A percentile compares a stretch with the other conserved stretches of the same genome.
Conservation (phyloP, 371 early-diverging fungal genomes). For the Coemansia sp. region DNA sequence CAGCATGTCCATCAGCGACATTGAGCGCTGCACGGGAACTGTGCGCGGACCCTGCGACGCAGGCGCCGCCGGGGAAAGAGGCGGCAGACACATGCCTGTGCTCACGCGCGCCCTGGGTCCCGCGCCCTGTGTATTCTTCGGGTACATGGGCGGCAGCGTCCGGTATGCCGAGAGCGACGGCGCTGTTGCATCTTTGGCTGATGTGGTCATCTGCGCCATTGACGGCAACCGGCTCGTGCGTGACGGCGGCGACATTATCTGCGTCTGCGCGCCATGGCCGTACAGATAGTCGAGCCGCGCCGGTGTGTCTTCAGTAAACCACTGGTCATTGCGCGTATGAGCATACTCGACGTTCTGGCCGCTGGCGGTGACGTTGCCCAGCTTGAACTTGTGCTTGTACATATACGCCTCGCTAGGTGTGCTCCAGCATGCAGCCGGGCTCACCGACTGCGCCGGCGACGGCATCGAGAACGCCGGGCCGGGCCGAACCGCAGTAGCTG, state of each 20-base stretch:
- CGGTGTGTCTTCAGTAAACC: slow-evolving; percentile 33
- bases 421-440: background rate
- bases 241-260: slow-evolving; percentile 9
- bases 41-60: background rate
- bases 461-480: background rate
- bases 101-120: slow-evolving; percentile 2
- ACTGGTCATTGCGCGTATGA: slow-evolving; percentile 44
- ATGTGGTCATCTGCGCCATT: background rate
- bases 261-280: slow-evolving; percentile 7
- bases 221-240: slow-evolving; percentile 12
- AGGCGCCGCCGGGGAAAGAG: background rate
- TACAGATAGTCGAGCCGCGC: slow-evolving; percentile 36
- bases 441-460: background rate
- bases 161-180: slow-evolving; percentile 2
- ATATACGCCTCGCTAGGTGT: background rate
- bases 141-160: background rate
- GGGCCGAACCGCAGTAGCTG: slow-evolving; percentile 19
- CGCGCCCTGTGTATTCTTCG: background rate
- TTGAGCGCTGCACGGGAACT: slow-evolving; percentile 26
- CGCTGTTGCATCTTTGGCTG: slow-evolving; percentile 1
- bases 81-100: background rate
- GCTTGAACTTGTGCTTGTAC: slow-evolving; percentile 4
- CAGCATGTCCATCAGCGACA: slow-evolving; percentile 48
- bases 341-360: slow-evolving; percentile 19
- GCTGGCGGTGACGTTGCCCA: slow-evolving; percentile 2